Conservation (phyloP, 805 yeast species). For the Ogataea neopini region DNA sequence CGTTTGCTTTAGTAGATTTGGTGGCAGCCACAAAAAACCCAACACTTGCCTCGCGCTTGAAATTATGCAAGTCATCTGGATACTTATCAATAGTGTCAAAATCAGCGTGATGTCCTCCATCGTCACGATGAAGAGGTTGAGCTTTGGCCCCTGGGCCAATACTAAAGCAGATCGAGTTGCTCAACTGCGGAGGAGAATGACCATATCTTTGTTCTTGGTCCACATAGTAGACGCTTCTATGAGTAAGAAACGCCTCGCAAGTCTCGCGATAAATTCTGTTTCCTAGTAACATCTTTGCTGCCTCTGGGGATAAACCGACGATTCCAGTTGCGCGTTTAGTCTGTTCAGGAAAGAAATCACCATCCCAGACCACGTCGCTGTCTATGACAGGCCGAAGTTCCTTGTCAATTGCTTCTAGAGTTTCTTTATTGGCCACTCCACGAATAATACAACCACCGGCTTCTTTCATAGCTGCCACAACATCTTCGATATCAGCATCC, state of each 20-base stretch:
- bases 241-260: slow-evolving; percentile 18
- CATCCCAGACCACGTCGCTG: slow-evolving; percentile 21
- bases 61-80: slow-evolving; percentile 13
- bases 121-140: slow-evolving; percentile 34
- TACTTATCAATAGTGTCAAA: slow-evolving; percentile 18
- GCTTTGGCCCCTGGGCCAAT: slow-evolving; percentile 33
- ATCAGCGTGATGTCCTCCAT: slow-evolving; percentile 32
- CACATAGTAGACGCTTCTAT: slow-evolving; percentile 13
- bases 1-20: slow-evolving; percentile 31
- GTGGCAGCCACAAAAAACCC: slow-evolving; percentile 32
- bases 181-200: slow-evolving; percentile 25
- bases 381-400: slow-evolving; percentile 27
- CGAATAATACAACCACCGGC: slow-evolving; percentile 30
- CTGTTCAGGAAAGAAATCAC: slow-evolving; percentile 16
- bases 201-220: slow-evolving; percentile 20
- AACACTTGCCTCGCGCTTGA: slow-evolving; percentile 24
- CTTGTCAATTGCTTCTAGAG: slow-evolving; percentile 18
- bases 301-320: slow-evolving; percentile 14
- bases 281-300: slow-evolving; percentile 11
- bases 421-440: slow-evolving; percentile 19
- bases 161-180: slow-evolving; percentile 29
- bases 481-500: slow-evolving; percentile 17
- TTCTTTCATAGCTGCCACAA: slow-evolving; percentile 21
- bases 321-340: slow-evolving; percentile 16
- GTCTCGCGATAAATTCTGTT: slow-evolving; percentile 10